Base-by-base conservation (phyloP, 1,139 yeast species). In the Lodderomyces pseudojiufengensis region DNA sequence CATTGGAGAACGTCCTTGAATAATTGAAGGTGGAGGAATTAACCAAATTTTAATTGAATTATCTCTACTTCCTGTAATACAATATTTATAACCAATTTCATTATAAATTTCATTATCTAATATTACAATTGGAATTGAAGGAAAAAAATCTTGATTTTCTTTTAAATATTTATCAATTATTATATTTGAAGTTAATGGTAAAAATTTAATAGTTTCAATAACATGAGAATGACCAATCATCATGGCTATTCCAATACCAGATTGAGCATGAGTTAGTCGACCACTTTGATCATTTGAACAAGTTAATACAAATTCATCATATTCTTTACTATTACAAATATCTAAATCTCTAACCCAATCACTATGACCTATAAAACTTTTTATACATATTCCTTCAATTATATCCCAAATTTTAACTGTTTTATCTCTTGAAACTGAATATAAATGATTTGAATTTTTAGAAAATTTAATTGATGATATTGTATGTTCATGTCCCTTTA, bases 401-500 rank as follows among this genome's bases (percentile, higher is more conserved):
- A 80, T 58, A 51, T 87, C 94, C 97, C 97, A 90, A 2, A 83
- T 57, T 43, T 81, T 79, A 3, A 86, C 72, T 0, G 86, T 65
- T 15, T 70, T 70, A 55, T 90, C 97, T 42, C 97, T 68, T 3
- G 95, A 85, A 13, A 81, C 86, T 3, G 90, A 79, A 34, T 84
- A 76, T 16, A 87, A 56, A 1, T 59, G 46, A 20, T 56, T 50
- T 2, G 74, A 70, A 23, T 72, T 64, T 4, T 42, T 49, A 2
- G 71, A 63, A 54, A 84, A 83, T 18, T 66, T 63, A 9, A 86
- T 63, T 1, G 79, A 66, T 0, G 95, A 84, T 0, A 90, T 79
- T 2, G 94, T 80, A 56, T 88, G 96, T 44, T 88, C 95, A 58
- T 90, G 97, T n/a, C 97, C 97, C 1, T 80, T 63, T 14, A 90